Evolutionary conservation across 2,329 filamentous ascomycete species (phyloP).

Genomic region (Ophidiomyces ophidiicola): DNA sequence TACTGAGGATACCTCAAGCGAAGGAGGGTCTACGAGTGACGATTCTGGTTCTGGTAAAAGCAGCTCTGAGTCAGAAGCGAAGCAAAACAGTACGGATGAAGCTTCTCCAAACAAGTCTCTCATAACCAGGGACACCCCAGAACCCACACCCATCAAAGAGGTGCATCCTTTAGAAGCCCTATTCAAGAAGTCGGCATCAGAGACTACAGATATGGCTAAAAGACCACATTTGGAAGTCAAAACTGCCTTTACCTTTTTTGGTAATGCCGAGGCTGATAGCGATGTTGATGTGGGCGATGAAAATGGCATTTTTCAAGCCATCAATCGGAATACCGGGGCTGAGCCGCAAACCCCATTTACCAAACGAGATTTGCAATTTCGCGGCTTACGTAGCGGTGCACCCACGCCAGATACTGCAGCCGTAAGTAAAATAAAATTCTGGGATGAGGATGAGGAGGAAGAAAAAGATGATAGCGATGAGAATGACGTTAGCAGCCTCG

Average conservation of each 20-base stretch:
- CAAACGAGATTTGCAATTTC: constrained; percentile 59
- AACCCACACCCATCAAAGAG: constrained; percentile 31
- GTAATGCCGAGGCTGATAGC: constrained; percentile 40
- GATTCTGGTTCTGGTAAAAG: no score
- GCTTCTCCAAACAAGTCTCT: not conserved
- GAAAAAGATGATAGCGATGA: constrained; percentile 17
- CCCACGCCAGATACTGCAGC: constrained; percentile 90
- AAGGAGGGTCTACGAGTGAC: no score
- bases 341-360: constrained; percentile 72
- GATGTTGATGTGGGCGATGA: constrained; percentile 38
- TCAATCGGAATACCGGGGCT: constrained; percentile 14
- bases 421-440: constrained; percentile 37
- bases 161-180: constrained; percentile 84
- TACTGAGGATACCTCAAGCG: no score
- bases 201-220: constrained; percentile 18
- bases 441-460: constrained; percentile 17
- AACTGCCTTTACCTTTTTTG: constrained; percentile 67
- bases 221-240: constrained; percentile 33
- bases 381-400: constrained; percentile 64
- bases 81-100: not conserved
- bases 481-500: constrained; percentile 4
- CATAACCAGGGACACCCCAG: not conserved
- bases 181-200: constrained; percentile 59
- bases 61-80: not conserved
- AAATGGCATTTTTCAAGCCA: constrained; percentile 17